Evolutionary conservation across 2,329 filamentous ascomycete genomes (phyloP), one percentile per base, ranked within the genome.

Genomic region (Thielaviopsis musarum): DNA sequence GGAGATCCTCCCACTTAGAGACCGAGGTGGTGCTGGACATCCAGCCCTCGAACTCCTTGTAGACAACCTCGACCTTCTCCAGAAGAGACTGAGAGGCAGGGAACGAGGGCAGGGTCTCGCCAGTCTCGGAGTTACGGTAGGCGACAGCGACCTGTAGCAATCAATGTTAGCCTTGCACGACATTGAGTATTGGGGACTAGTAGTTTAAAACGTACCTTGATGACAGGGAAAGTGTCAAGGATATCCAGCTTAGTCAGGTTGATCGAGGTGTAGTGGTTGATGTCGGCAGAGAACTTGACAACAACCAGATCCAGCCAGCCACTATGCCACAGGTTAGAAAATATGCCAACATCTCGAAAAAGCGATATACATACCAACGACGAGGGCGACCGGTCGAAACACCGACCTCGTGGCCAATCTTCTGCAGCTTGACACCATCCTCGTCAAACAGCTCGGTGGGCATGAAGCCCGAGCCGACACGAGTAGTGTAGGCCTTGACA

Each of bases 11-110:
- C 66, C 75, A 89, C 62, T 72, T 76, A 69, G 77, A 81, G 57
- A 75, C 73, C 54, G 77, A 75, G 6, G 80, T 81, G 0, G 82
- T 89, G 41, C 78, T 73, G 66, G 74, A 75, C 66, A 85, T 76
- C 86, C 85, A 90, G 54, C 86, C 86, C 19, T 79, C 76, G 61
- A 90, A 70, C 58, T 82, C 84, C 65, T 82, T 75, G 71, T 89
- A 89, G 45, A 81, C 75, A 19, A 87, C 81, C 66, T 85, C 78
- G 59, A 81, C 76, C 57, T 74, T 73, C 28, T 78, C 77, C 17
- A 88, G 73, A 41, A 77, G 69, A 51, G 75, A 71, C 17, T 82
- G 75, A 66, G 85, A 79, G 7, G 83, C 82, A 4, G 78, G 86
- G 76, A 86, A 88, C 13, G 77, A 80, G 19, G 78, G 74, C 12